phyloP scores from a whole-genome alignment of 2,329 filamentous ascomycete species.

The Trichoderma sp. region DNA sequence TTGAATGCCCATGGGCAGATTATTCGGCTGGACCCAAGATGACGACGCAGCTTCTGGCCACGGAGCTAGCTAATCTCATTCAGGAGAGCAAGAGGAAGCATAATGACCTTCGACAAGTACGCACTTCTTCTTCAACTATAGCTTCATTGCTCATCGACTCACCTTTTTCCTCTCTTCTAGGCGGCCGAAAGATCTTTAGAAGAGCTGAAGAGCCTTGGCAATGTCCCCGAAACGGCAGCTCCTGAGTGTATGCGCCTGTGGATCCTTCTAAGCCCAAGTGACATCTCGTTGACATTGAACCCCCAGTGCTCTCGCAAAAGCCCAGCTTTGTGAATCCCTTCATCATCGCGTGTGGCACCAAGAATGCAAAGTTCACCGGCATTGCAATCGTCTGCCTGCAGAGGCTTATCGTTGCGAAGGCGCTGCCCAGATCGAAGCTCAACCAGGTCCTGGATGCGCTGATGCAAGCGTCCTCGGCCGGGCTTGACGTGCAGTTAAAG shows the following conservation, averaged over 20 bases:
- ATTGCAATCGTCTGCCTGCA: conserved; percentile 89
- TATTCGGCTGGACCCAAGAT: conserved; percentile 51
- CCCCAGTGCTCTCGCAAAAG: conserved; percentile 73
- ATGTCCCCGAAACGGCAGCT: conserved; percentile 38
- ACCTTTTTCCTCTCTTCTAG: conserved; percentile 41
- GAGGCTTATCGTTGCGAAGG: conserved; percentile 77
- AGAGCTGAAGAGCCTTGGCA: conserved; percentile 64
- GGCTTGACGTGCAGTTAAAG: conserved; percentile 89
- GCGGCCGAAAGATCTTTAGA: conserved; percentile 91
- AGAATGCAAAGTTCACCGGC: conserved; percentile 83
- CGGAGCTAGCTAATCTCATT: conserved; percentile 85
- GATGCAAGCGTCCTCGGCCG: conserved; percentile 76
- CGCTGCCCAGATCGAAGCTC: conserved; percentile 73
- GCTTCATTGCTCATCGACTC: not conserved
- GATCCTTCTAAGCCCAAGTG: conserved; percentile 14
- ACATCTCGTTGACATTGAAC: conserved; percentile 24
- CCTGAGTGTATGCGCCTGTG: conserved; percentile 33
- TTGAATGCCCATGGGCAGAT: conserved; percentile 25
- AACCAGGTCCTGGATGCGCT: conserved; percentile 86
- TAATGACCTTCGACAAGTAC: conserved; percentile 78
- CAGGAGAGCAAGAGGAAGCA: conserved; percentile 96
- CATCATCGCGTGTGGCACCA: conserved; percentile 85
- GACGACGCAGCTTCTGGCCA: conserved; percentile 85
- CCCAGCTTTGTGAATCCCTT: conserved; percentile 89
- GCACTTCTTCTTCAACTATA: conserved; percentile 24